Percentiles rank a stretch among this genome's conserved stretches.
Evolutionary conservation across 306 rosid species (phyloP).

Genomic region (Acacia confusa): DNA sequence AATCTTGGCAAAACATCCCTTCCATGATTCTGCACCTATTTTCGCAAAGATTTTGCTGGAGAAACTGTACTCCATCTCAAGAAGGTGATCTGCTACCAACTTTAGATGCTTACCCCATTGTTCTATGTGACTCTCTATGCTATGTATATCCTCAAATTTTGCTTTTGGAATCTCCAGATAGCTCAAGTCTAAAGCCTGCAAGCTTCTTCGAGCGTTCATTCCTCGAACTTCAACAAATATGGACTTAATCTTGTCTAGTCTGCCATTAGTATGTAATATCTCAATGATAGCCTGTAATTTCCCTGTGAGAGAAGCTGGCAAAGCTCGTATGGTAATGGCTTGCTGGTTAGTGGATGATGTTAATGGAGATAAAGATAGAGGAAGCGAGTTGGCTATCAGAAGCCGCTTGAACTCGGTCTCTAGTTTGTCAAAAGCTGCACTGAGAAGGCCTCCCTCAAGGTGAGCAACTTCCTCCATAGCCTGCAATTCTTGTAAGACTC

Average conservation of each 20-base stretch:
- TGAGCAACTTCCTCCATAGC: slow-evolving; percentile 38
- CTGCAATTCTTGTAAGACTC: slow-evolving; percentile 52
- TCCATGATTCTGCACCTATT: slow-evolving; percentile 43
- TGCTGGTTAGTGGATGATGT: slow-evolving; percentile 29
- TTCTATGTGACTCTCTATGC: slow-evolving; percentile 47
- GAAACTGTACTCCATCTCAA: slow-evolving; percentile 55
- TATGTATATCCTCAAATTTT: slow-evolving; percentile 37
- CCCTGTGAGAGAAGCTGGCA: slow-evolving; percentile 41
- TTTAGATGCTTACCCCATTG: slow-evolving; percentile 72
- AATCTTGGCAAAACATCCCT: slow-evolving; percentile 56
- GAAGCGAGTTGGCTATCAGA: slow-evolving; percentile 41
- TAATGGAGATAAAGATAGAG: slow-evolving; percentile 44
- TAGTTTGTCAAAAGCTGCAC: slow-evolving; percentile 62
- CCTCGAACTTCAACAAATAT: slow-evolving; percentile 62
- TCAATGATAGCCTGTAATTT: slow-evolving; percentile 54
- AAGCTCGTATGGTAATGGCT: slow-evolving; percentile 32
- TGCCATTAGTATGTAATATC: slow-evolving; percentile 53
- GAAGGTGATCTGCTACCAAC: slow-evolving; percentile 53
- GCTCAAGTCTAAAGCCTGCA: slow-evolving; percentile 64
- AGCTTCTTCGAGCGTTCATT: slow-evolving; percentile 48
- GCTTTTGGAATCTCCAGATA: slow-evolving; percentile 54
- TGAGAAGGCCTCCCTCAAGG: slow-evolving; percentile 69
- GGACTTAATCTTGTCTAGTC: slow-evolving; percentile 52
- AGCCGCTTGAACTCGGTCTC: slow-evolving; percentile 63
- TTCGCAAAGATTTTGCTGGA: slow-evolving; percentile 53